Evolutionary conservation across 306 rosid species (phyloP), one percentile per base, ranked within the genome.

Genomic region (Mimosa bimucronata): DNA sequence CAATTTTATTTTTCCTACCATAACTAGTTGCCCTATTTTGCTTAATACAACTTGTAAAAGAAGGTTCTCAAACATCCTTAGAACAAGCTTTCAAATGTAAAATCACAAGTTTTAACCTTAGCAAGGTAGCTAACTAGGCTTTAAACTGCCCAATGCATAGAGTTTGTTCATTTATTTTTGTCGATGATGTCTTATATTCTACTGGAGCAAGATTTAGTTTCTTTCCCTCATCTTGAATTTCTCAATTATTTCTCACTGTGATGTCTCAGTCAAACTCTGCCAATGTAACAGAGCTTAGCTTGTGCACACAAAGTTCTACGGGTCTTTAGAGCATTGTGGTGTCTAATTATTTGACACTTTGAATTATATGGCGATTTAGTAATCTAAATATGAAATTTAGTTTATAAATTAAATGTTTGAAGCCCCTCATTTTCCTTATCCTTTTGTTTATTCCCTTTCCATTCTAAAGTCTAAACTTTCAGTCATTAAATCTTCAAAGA

Each of bases 1-100:
- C 31, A 46, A 72, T 72, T 72, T 29, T 62, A 41, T 38, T 8
- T 61, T 42, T 46, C 48, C 26, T 19, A 73, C 76, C 29, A 73
- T 48, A 23, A 76, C 16, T 60, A 38, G 73, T 48, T 16, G 66
- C 13, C 57, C 2, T n/a, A 10, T n/a, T 46, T 18, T 46, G 8
- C 13, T 26, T 53, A 46, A 23, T 61, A 11, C 53, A 23, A 48
- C 18, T 62, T 31, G 57, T 25, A 48, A 73, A 64, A 37, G 44
- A 16, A 1, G 57, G 26, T 40, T 7, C 65, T 58, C 31, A 58
- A 31, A 48, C 23, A 61, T 46, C 44, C 26, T 23, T 29, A 61
- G 41, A 61, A 71, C 6, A 79, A 21, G 29, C 52, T 71, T 61
- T 25, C 2, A 25, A 62, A 23, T 34, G 42, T 72, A 31, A 45